These are phyloP conservation scores for Mucor ambiguus DNA, from an alignment of 371 early-diverging fungal genomes.

Conservation along the genomic window DNA sequence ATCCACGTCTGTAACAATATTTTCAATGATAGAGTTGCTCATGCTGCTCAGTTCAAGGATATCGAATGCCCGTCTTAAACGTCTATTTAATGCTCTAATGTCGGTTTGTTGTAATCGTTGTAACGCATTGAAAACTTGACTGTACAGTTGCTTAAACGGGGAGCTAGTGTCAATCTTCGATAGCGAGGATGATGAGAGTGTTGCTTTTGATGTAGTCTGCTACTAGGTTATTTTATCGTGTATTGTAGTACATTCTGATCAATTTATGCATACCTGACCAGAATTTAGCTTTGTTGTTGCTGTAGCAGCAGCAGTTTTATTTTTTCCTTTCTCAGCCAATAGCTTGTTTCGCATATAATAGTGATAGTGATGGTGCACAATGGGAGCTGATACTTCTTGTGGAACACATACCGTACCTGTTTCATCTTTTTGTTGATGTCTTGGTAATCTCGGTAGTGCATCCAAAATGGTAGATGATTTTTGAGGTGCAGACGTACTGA, in stretches of 20 bases:
- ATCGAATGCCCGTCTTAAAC: conserved; percentile 67
- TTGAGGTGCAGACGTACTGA: conserved; percentile 28
- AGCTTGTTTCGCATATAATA: conserved; percentile 29
- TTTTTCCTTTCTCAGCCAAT: conserved; percentile 20
- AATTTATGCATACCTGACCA: background rate
- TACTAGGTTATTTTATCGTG: background rate
- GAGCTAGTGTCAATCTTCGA: conserved; percentile 16
- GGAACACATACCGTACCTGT: background rate
- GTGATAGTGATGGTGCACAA: conserved; percentile 52
- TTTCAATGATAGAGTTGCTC: conserved; percentile 76
- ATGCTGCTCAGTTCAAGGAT: conserved; percentile 71
- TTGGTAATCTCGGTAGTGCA: background rate
- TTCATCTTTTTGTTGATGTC: conserved; percentile 7
- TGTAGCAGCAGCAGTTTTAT: background rate
- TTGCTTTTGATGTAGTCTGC: background rate
- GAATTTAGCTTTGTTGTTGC: background rate
- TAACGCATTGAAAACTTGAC: conserved; percentile 27
- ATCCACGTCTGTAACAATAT: conserved; percentile 63
- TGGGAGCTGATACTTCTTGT: conserved; percentile 15
- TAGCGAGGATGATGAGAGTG: background rate
- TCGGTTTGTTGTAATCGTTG: conserved; percentile 60
- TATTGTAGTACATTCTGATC: background rate
- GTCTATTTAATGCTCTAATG: conserved; percentile 61
- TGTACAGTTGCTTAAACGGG: conserved; percentile 28
- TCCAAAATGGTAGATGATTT: background rate